Evolutionary conservation across 2,329 filamentous ascomycete genomes (phyloP).

Genomic region (Phaeoacremonium minimum): DNA sequence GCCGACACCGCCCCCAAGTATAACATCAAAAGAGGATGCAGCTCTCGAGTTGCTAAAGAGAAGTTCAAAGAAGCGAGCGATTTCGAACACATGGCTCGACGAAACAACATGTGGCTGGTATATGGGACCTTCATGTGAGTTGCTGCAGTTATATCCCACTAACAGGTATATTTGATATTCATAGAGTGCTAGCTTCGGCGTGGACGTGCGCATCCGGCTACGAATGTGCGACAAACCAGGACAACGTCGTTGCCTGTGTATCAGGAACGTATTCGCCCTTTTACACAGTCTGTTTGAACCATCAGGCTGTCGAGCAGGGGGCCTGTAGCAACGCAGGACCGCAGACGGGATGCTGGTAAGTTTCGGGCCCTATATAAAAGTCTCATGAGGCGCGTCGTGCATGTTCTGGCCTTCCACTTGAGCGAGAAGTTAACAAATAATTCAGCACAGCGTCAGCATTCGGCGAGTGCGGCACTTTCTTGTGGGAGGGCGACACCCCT

Average conservation of each 20-base stretch:
- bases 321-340: constrained; percentile 19
- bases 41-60: constrained; percentile 14
- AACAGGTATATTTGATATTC: constrained; percentile 13
- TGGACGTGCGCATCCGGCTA: constrained; percentile 10
- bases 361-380: constrained; percentile 1
- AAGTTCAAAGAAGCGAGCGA: constrained; percentile 6
- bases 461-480: constrained; percentile 28
- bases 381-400: background rate
- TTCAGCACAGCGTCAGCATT: constrained; percentile 10
- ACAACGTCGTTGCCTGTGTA: constrained; percentile 29
- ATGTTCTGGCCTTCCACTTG: background rate
- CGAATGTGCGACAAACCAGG: constrained; percentile 22
- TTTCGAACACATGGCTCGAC: constrained; percentile 15
- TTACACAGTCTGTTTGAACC: constrained; percentile 28
- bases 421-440: too few species aligned
- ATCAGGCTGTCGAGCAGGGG: constrained; percentile 20
- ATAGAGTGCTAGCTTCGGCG: constrained; percentile 8
- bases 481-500: constrained; percentile 27
- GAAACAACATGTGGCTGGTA: constrained; percentile 20
- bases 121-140: constrained; percentile 15
- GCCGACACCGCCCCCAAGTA: constrained; percentile 4
- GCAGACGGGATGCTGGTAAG: constrained; percentile 31
- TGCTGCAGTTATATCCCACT: constrained; percentile 14
- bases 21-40: constrained; percentile 7
- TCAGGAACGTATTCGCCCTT: constrained; percentile 22